phyloP scores from a whole-genome alignment of 2,329 filamentous ascomycete genomes.

The Cladosporium halotolerans region DNA sequence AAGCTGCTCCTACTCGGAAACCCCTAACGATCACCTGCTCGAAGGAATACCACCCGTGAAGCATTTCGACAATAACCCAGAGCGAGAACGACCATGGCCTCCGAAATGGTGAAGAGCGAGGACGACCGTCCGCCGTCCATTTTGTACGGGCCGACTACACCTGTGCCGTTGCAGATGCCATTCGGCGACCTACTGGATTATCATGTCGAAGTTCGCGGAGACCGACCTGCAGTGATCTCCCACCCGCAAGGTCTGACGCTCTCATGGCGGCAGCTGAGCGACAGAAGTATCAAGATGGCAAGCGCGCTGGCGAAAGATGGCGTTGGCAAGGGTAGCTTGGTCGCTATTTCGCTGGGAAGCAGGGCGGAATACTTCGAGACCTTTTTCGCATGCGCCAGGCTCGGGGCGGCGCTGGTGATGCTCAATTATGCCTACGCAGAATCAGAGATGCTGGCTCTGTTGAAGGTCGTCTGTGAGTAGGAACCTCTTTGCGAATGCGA shows the following conservation, averaged over 20 bases:
- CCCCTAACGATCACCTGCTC: too few relatives aligned
- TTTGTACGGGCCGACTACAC: constrained; percentile 23
- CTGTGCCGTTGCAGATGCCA: constrained; percentile 25
- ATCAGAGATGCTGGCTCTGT: constrained; percentile 61
- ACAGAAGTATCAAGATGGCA: constrained; percentile 23
- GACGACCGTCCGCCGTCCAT: constrained; percentile 23
- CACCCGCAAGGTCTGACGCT: constrained; percentile 20
- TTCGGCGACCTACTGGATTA: constrained; percentile 25
- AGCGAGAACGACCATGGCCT: constrained; percentile 5
- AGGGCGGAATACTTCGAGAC: constrained; percentile 28
- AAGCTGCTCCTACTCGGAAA: too few relatives aligned
- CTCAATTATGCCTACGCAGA: constrained; percentile 71
- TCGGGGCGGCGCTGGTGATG: constrained; percentile 51
- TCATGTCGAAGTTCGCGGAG: constrained; percentile 22
- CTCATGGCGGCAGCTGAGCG: constrained; percentile 21
- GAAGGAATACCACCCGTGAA: too few relatives aligned
- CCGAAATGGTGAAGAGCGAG: constrained; percentile 13
- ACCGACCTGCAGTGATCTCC: constrained; percentile 23
- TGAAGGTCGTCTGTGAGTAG: constrained; percentile 55
- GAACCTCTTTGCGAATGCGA: background rate
- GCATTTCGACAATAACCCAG: too few relatives aligned
- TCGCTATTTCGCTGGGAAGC: constrained; percentile 27
- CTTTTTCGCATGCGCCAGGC: constrained; percentile 29
- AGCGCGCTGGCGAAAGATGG: constrained; percentile 24
- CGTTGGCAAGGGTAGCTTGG: constrained; percentile 23